Base-by-base conservation (phyloP, 768 basidiomycete genomes). In the Pisolithus sp. region DNA sequence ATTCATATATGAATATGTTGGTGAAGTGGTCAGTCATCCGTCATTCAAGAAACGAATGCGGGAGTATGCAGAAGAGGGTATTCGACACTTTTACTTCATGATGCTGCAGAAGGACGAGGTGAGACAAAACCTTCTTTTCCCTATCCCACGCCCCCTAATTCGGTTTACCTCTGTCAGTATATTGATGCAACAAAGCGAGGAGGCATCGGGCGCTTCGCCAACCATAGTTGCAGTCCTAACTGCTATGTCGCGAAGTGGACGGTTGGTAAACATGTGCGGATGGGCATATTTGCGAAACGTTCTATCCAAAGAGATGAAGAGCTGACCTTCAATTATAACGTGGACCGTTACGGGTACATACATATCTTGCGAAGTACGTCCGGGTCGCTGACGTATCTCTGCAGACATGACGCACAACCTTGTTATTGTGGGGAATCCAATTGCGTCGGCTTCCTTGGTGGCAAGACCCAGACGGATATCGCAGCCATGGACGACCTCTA, bases 161-260 rank as follows among this genome's bases (percentile, higher is more conserved):
- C 47, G 17, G 26, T 17, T 13, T 18, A 26, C 17, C 4, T 10
- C 28, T 30, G 36, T 17, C n/a, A 93, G 93, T 99, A 89, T 69
- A 93, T 99, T 63, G 96, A 99, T 68, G 96, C 96, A 1, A 98
- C 96, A 2, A 97, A 96, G 68, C 85, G 83, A 58, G 96, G 96
- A 12, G 94, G 93, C 1, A 94, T 95, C 47, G 96, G 93, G 2
- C 87, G 96, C 17, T 99, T 99, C 64, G 89, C 93, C 17, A 99
- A 99, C 67, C 96, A 99, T 70, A 94, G 92, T 57, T 99, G 96
- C 65, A 91, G 83, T 54, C 95, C 96, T 9, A 99, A 98, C 62
- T 97, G 92, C 64, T 95, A 90, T 64, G 96, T 99, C 7, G 93
- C 94, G 26, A 97, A 96, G 69, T 99, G 96, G 96, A 92, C 93